Percentiles rank a stretch among this genome's conserved stretches.
Evolutionary conservation across 331 rosid genomes (phyloP).

Genomic region (Acacia concinna): DNA sequence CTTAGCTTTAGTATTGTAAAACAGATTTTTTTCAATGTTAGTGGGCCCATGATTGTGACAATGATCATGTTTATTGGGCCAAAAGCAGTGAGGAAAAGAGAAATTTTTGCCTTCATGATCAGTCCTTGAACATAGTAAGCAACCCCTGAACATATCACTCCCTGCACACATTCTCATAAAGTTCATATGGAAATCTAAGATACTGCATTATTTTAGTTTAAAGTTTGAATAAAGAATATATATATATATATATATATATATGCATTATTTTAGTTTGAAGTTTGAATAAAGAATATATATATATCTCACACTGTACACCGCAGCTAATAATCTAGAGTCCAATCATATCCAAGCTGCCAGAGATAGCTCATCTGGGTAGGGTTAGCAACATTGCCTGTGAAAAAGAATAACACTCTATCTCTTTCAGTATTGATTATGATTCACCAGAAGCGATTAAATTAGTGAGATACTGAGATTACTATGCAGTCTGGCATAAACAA

Average conservation of each 20-base stretch:
- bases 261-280: background rate
- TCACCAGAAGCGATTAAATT: background rate
- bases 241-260: too few species aligned
- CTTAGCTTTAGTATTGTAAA: too few species aligned
- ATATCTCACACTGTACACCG: constrained; percentile 50
- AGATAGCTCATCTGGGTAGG: constrained; percentile 60
- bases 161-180: constrained; percentile 32
- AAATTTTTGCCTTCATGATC: constrained; percentile 35
- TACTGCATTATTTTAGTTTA: background rate
- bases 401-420: background rate
- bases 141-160: constrained; percentile 51
- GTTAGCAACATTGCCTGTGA: constrained; percentile 50
- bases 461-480: too few species aligned
- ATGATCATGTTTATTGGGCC: constrained; percentile 34
- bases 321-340: constrained; percentile 42
- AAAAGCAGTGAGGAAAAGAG: constrained; percentile 37
- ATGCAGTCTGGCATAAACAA: too few species aligned
- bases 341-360: constrained; percentile 54
- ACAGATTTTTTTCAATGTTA: constrained; percentile 12
- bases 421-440: background rate
- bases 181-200: background rate
- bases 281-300: background rate
- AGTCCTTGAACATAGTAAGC: constrained; percentile 26
- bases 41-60: constrained; percentile 36
- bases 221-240: background rate